Evolutionary conservation across 2,329 filamentous ascomycete species (phyloP).

Genomic region (Alternaria infectoria): DNA sequence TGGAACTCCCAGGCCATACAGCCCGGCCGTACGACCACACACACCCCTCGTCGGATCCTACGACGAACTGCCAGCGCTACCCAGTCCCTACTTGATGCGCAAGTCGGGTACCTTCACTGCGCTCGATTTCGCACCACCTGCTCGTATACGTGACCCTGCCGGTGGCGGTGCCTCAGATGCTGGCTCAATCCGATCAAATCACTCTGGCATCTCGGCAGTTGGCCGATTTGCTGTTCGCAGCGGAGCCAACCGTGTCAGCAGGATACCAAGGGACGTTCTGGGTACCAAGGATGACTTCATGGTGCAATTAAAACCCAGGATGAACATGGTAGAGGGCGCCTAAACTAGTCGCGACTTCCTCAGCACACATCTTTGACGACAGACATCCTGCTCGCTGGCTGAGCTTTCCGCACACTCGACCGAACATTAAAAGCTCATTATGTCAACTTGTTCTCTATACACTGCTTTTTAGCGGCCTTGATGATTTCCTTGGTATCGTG

Average conservation of each 20-base stretch:
- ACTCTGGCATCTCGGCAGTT: constrained; percentile 75
- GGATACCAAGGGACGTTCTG: constrained; percentile 80
- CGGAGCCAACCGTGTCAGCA: constrained; percentile 86
- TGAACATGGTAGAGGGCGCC: constrained; percentile 55
- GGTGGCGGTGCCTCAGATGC: constrained; percentile 52
- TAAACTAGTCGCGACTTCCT: constrained; percentile 23
- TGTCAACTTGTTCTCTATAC: constrained; percentile 18
- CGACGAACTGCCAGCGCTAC: constrained; percentile 83
- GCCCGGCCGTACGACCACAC: constrained; percentile 72
- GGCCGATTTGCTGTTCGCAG: constrained; percentile 74
- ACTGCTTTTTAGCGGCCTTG: constrained; percentile 27
- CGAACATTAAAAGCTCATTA: constrained; percentile 31
- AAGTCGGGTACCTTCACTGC: constrained; percentile 80
- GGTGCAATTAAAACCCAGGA: constrained; percentile 62
- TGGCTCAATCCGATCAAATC: constrained; percentile 68
- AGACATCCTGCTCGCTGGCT: constrained; percentile 40
- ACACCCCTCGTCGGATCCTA: constrained; percentile 83
- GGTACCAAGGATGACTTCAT: constrained; percentile 75
- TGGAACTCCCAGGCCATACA: constrained; percentile 70
- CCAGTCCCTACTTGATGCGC: constrained; percentile 81
- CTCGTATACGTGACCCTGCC: constrained; percentile 65
- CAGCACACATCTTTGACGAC: constrained; percentile 14
- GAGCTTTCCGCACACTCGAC: constrained; percentile 26
- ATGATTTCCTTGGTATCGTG: constrained; percentile 35
- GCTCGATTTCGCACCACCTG: constrained; percentile 81